Base-by-base conservation (phyloP, 2,329 filamentous ascomycete species). In the Huntiella savannae region DNA sequence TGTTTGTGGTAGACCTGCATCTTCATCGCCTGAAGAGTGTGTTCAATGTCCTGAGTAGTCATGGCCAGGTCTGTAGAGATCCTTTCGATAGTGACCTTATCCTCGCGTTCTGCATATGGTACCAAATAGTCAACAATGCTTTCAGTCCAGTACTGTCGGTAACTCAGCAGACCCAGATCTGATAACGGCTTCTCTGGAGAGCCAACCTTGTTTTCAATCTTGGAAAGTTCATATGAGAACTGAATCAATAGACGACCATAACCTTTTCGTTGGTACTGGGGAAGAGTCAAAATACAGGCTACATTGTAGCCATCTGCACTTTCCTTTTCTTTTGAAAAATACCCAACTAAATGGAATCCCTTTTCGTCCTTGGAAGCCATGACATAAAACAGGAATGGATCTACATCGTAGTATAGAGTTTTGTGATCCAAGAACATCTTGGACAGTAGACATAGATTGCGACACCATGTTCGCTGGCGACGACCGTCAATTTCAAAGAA, bases 401-500 rank as follows among this genome's bases (percentile, higher is more conserved):
- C 91, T n/a, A 98, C 91, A 55, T 98, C 91, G 65, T 98, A 98
- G 67, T 95, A 98, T 5, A 98, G 75, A 4, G 91, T 96, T 63
- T 98, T 98, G 61, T 95, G 92, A 53, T 93, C 91, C 34, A 98
- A 71, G 59, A 98, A 98, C 64, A 96, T 83, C 58, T 98, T 98
- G 16, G 82, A 91, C 12, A 98, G 68, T 7, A 98, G 68, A 60
- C 91, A 98, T 4, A 98, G 71, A 55, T 98, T 98, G 45, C 92
- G 82, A 57, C 91, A 98, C 77, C 91, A 98, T 1, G 88, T 94
- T 3, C 88, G 75, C 58, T 98, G 92, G 49, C 92, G 77, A 28
- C 87, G 75, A 1, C 91, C 91, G 58, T 98, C 91, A 50, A 98
- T 94, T 60, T 98, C 91, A 58, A 94, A 98, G 54, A 98, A 95